These are phyloP conservation scores for Pancytospora philotis DNA, from an alignment of 371 early-diverging fungal genomes.

Conservation along the genomic window DNA sequence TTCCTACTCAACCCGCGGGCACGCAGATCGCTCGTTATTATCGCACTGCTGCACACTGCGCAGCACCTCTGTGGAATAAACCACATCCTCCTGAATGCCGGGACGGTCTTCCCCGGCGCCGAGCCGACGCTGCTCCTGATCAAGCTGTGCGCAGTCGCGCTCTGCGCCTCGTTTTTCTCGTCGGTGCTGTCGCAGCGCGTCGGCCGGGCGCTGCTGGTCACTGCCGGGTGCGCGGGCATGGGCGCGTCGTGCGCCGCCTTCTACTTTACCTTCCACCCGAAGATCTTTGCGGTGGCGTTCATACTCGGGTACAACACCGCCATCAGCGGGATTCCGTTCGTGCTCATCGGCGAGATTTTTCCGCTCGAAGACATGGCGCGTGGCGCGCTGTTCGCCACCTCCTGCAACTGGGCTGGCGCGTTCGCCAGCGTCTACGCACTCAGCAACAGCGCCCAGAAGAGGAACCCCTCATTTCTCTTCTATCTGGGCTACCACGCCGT, in stretches of 20 bases:
- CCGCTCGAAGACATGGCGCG: slow-evolving; percentile 51
- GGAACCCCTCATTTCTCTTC: slow-evolving; percentile 20
- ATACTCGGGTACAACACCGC: slow-evolving; percentile 70
- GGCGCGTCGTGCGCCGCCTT: slow-evolving; percentile 45
- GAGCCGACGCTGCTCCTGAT: not conserved
- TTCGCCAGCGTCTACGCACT: not conserved
- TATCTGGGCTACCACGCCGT: slow-evolving; percentile 14
- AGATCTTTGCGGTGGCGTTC: slow-evolving; percentile 66
- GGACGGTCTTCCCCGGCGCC: not conserved
- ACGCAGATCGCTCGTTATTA: not conserved
- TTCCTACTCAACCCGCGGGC: not conserved
- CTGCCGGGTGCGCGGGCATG: slow-evolving; percentile 65
- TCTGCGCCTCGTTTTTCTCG: slow-evolving; percentile 61
- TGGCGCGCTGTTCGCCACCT: slow-evolving; percentile 15
- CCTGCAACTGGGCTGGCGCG: slow-evolving; percentile 19
- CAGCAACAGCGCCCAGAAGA: not conserved
- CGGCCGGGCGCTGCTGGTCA: slow-evolving; percentile 68
- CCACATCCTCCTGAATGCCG: slow-evolving; percentile 8
- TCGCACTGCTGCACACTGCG: slow-evolving; percentile 3
- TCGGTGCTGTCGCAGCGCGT: slow-evolving; percentile 67
- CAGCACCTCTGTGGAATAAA: slow-evolving; percentile 15
- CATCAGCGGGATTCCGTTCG: slow-evolving; percentile 64
- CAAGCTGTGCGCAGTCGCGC: not conserved
- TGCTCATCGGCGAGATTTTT: slow-evolving; percentile 71
- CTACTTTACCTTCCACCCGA: slow-evolving; percentile 62